A percentile compares a stretch with the other conserved stretches of the same genome.
Evolutionary conservation across 176 grass and related monocot genomes (phyloP).

Genomic region (Lolium multiflorum): DNA sequence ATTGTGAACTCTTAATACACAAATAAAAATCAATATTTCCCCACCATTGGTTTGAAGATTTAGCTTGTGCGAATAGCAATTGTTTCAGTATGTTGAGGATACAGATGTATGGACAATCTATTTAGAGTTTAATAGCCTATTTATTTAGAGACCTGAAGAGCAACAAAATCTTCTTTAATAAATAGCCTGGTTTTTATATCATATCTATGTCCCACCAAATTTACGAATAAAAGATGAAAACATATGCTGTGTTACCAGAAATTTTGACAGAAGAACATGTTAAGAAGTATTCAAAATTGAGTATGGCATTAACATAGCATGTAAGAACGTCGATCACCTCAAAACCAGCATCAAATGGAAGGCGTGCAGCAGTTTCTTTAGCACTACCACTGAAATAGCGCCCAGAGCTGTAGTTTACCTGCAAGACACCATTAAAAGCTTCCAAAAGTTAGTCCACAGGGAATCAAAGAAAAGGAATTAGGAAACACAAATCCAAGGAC

Average conservation of each 20-base stretch:
- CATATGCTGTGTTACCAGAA: slow-evolving; percentile 14
- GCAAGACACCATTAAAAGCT: slow-evolving; percentile 33
- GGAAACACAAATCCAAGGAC: slow-evolving; percentile 34
- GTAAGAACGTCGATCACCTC: slow-evolving; percentile 59
- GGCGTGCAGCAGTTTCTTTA: slow-evolving; percentile 71
- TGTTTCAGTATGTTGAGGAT: neutral
- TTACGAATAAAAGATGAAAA: neutral
- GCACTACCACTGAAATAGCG: slow-evolving; percentile 80
- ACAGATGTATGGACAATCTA: neutral
- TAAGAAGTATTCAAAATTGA: slow-evolving; percentile 19
- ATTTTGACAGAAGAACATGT: slow-evolving; percentile 7
- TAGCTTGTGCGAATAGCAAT: neutral
- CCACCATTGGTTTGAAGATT: neutral
- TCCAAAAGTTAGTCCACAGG: slow-evolving; percentile 13
- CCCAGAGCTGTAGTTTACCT: slow-evolving; percentile 98
- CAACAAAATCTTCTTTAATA: neutral
- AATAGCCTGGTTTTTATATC: neutral
- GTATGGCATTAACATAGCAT: neutral
- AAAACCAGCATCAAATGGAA: slow-evolving; percentile 98
- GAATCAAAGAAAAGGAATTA: slow-evolving; percentile 32
- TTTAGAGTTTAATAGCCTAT: slow-evolving; percentile 15
- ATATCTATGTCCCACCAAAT: neutral
- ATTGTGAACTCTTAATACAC: neutral
- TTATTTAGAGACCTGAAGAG: neutral
- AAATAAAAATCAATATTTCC: neutral